These are phyloP conservation scores for Rhizodiscina lignyota DNA, from an alignment of 495 filamentous ascomycete genomes.

Conservation along the genomic window DNA sequence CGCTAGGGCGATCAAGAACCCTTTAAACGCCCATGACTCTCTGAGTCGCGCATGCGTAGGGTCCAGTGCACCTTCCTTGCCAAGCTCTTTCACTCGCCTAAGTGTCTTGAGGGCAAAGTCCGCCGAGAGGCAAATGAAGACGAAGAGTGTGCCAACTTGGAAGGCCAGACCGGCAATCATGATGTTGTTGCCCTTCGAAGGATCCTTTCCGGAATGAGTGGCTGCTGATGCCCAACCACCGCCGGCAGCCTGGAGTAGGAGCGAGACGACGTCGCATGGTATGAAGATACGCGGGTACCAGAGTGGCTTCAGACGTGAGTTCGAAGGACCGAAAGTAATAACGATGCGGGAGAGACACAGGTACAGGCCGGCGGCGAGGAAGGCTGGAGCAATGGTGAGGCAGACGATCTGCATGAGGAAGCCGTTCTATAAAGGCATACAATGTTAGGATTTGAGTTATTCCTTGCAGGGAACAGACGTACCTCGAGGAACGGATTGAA, in stretches of 20 bases:
- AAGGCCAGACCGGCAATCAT: slow-evolving; percentile 19
- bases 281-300: slow-evolving; percentile 38
- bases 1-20: slow-evolving; percentile 9
- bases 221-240: slow-evolving; percentile 24
- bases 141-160: slow-evolving; percentile 18
- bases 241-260: slow-evolving; percentile 34
- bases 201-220: slow-evolving; percentile 8
- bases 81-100: slow-evolving; percentile 2
- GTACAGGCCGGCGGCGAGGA: slow-evolving; percentile 42
- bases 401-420: slow-evolving; percentile 27
- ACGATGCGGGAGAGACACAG: slow-evolving; percentile 32
- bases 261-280: slow-evolving; percentile 30
- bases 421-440: slow-evolving; percentile 5
- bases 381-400: slow-evolving; percentile 39
- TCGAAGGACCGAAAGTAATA: slow-evolving; percentile 26
- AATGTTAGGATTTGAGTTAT: neutral
- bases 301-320: slow-evolving; percentile 34
- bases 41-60: slow-evolving; percentile 6
- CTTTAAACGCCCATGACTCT: slow-evolving; percentile 7
- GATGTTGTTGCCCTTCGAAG: slow-evolving; percentile 15
- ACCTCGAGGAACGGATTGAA: slow-evolving; percentile 25
- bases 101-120: slow-evolving; percentile 16
- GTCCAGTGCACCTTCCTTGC: slow-evolving; percentile 7
- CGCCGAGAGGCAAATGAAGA: slow-evolving; percentile 15
- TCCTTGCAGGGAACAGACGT: neutral